phyloP scores from a whole-genome alignment of 78 protist species.

The Guillardia theta region DNA sequence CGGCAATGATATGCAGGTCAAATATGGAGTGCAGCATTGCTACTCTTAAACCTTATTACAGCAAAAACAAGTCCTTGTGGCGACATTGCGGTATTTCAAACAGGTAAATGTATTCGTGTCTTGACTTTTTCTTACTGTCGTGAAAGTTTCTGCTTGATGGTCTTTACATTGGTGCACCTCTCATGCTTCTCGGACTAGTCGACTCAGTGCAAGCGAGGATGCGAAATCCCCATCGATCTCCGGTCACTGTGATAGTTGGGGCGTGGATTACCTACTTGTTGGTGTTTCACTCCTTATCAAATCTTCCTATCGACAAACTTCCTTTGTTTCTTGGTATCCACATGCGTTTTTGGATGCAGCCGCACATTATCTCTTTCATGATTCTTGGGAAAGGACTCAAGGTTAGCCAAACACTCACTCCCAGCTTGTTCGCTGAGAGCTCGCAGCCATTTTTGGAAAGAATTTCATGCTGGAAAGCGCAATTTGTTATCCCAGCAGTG shows the following conservation, averaged over 20 bases:
- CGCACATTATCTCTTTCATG: constrained; percentile 24
- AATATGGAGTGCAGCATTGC: not conserved
- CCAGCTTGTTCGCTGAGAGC: not conserved
- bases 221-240: too few relatives aligned
- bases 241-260: too few relatives aligned
- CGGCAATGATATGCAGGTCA: not conserved
- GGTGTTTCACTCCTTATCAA: constrained; percentile 16
- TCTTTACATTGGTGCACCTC: not conserved
- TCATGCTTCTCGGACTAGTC: too few relatives aligned
- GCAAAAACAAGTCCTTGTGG: not conserved
- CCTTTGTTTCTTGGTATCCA: constrained; percentile 18
- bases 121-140: too few relatives aligned
- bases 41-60: not conserved
- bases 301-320: constrained; percentile 13
- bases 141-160: not conserved
- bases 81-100: not conserved
- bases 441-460: not conserved
- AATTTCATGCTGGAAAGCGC: not conserved
- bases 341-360: constrained; percentile 39
- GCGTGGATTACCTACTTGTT: not conserved
- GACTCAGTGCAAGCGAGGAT: too few relatives aligned
- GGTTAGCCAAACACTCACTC: not conserved
- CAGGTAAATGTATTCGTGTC: too few relatives aligned
- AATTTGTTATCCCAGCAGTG: too few relatives aligned
- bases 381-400: not conserved